Evolutionary conservation across 1,284 basidiomycete genomes (phyloP), one percentile per base, ranked within the genome.

Genomic region (Apiotrichum gracile): DNA sequence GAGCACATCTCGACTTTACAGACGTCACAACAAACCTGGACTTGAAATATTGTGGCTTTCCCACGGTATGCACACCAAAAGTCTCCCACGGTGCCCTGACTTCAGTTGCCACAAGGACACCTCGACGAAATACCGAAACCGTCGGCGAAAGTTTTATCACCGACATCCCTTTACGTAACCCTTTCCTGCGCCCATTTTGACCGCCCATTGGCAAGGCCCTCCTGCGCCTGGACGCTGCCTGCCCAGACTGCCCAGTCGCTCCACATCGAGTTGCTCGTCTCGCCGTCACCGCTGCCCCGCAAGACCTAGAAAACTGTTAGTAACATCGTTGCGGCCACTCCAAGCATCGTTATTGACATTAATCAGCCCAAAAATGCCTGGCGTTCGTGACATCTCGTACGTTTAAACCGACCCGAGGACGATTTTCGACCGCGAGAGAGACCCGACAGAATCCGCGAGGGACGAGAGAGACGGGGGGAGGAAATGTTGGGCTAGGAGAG

Each of bases 301-400:
- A 45, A 45, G 43, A 45, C 43, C 43, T 33, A 45, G 43, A 45
- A 45, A 45, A 45, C 29, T 33, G 43, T 45, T 29, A n/a, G 43
- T 45, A 45, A 4, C 41, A 31, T 22, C 43, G 43, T 19, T 21
- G 40, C 25, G 9, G 16, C 29, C 26, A 34, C 43, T 19, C 6
- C 13, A 8, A 19, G n/a, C 10, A n/a, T 29, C 41, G 41, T 43
- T n/a, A 19, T 27, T 45, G 12, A 45, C 43, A 33, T 16, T 21
- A 31, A 14, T 27, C 39, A 40, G 39, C 39, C 39, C 39, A 45
- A 87, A 79, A 77, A 92, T 92, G 89, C 89, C 89, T 70, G 87
- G 87, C 80, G 89, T 92, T 79, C 81, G 89, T 81, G 89, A 92
- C 78, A 85, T 91, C 77, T 86, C 86, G 89, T 89, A 65, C 71